These are phyloP conservation scores for Luffa acutangula DNA, from an alignment of 306 rosid genomes.

Conservation along the genomic window DNA sequence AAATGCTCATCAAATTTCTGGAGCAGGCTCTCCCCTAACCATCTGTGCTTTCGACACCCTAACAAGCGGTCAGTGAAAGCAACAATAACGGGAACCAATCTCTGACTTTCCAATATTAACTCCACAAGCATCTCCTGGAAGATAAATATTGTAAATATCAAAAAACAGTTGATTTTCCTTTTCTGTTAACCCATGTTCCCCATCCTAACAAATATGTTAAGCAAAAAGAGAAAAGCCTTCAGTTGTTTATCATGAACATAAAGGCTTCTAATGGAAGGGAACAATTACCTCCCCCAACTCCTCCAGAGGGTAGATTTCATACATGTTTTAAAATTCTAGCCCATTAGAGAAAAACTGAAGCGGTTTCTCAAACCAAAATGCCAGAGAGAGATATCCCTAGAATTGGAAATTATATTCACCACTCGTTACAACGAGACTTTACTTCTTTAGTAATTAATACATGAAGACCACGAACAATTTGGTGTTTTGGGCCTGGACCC, in stretches of 20 bases:
- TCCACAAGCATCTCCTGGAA: constrained; percentile 72
- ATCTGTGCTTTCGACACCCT: constrained; percentile 66
- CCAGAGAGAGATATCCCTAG: background rate
- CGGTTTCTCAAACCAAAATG: background rate
- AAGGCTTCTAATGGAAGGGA: background rate
- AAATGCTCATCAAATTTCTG: constrained; percentile 81
- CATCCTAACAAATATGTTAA: background rate
- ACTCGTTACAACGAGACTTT: background rate
- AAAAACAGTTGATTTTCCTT: background rate
- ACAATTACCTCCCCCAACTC: background rate
- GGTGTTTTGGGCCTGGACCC: background rate
- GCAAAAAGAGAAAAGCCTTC: background rate
- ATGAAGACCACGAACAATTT: background rate
- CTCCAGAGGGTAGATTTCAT: background rate
- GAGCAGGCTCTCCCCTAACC: constrained; percentile 87
- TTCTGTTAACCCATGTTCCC: background rate
- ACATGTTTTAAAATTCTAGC: background rate
- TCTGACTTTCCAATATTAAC: constrained; percentile 58
- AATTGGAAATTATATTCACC: background rate
- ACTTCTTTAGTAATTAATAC: background rate
- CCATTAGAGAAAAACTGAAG: background rate
- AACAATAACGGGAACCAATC: constrained; percentile 75
- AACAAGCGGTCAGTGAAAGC: constrained; percentile 69
- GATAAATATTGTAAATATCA: background rate
- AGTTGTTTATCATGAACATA: background rate